Evolutionary conservation across 768 basidiomycete genomes (phyloP).

Genomic region (Trametes gibbosa): DNA sequence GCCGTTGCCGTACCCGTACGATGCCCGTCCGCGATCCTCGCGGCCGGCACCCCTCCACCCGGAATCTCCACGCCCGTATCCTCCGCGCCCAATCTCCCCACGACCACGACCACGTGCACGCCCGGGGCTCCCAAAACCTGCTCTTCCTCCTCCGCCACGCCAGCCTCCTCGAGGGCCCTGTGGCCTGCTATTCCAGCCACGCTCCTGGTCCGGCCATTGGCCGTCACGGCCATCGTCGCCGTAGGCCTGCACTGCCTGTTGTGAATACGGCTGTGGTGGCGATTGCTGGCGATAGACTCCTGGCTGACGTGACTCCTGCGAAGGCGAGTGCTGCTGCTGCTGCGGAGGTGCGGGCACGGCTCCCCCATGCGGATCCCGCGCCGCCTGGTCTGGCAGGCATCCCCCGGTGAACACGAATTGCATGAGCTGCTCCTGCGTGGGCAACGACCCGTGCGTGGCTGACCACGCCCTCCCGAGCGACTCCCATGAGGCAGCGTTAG

Average conservation of each 20-base stretch:
- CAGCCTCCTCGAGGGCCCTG: slow-evolving; percentile 18
- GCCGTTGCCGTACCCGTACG: slow-evolving; percentile 41
- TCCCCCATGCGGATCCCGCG: neutral
- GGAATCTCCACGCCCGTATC: slow-evolving; percentile 1
- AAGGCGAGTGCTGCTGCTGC: neutral
- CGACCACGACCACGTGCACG: slow-evolving; percentile 30
- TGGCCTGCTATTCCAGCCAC: neutral
- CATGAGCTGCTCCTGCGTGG: slow-evolving; percentile 76
- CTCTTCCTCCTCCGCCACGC: slow-evolving; percentile 22
- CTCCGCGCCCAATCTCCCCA: slow-evolving; percentile 8
- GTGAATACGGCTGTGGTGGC: neutral
- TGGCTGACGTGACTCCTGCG: neutral
- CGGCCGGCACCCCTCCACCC: neutral
- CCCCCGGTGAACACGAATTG: slow-evolving; percentile 51
- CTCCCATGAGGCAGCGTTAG: slow-evolving; percentile 75
- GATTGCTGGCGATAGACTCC: neutral
- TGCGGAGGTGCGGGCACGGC: neutral
- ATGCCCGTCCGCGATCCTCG: slow-evolving; percentile 6
- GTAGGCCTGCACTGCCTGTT: neutral
- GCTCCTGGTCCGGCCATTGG: neutral
- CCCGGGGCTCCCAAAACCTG: neutral
- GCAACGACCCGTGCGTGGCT: slow-evolving; percentile 61
- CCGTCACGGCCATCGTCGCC: neutral
- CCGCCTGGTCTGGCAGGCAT: neutral
- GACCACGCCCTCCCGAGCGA: slow-evolving; percentile 77